Base-by-base conservation (phyloP, 2,329 filamentous ascomycete species). In the Coleophoma eucalyptorum region DNA sequence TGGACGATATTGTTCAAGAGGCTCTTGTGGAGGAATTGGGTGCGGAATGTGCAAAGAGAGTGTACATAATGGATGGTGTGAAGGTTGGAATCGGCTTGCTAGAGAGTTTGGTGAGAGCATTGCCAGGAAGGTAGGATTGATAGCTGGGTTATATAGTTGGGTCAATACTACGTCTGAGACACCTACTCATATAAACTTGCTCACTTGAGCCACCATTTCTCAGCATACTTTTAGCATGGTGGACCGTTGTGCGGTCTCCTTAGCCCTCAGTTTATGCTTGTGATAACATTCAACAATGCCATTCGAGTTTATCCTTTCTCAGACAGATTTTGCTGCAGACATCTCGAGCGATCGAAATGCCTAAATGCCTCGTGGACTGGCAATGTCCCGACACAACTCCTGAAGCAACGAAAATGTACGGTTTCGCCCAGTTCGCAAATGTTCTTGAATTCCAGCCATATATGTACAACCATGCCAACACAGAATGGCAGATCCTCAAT, bases 41-140 rank as follows among this genome's bases (percentile, higher is more conserved):
- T 1, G 67, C 76, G n/a, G 69, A 76, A 11, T 74, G 76, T 43
- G 87, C 80, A 0, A 69, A 73, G 49, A 71, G 73, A 33, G 60
- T 95, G 4, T 80, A 79, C 61, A 83, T 97, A 54, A 74, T 97
- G 5, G 92, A 97, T 67, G 91, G 90, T 0, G 85, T 92, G 35
- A 82, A 83, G 66, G 86, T 84, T 2, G 89, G 85, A 1, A 71
- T 89, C 49, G 56, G 58, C 3, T 47, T 64, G 43, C 42, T 66
- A 20, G 61, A 65, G 41, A 52, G 53, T n/a, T 43, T 63, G 42
- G 26, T 62, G 18, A 52, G 56, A 35, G 58, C 55, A 33, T 50
- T 60, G 18, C 58, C 60, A 10, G 35, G 35, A 16, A 49, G 15
- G 19, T 21, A 34, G 13, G 4, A 46, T 19, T 45, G 31, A 46